Base-by-base conservation (phyloP, 441 rosid genomes). In the California macrophylla region DNA sequence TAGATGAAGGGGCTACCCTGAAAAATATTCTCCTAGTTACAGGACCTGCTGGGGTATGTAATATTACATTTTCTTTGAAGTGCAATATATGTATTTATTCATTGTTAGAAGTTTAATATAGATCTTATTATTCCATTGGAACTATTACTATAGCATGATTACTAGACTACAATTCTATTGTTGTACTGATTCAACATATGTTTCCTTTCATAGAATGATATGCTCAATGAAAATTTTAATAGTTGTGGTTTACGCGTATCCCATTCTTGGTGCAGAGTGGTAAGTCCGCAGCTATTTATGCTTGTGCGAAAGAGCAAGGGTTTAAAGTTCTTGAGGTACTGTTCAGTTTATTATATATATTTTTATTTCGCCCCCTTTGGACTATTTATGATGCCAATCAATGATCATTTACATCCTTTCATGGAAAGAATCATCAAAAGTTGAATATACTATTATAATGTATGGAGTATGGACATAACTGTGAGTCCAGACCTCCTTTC, bases 281-380 rank as follows among this genome's bases (percentile, higher is more conserved):
- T 79, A 94, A 94, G 78, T 90, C 98, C 72, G 91, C 98, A 38
- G 94, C 96, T 71, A 76, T 94, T 70, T 86, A 83, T 66, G 97
- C 98, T 69, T 94, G 98, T 76, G 99, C 98, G 0, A 86, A 81
- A 82, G 98, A 92, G 78, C 91, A 92, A 72, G 97, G 96, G 29
- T 93, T 84, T 68, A 84, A 84, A 88, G 80, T 93, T 69, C 80
- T 91, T 58, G 98, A 93, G 97, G 98, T 93, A 76, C 77, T 70
- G 32, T 68, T 77, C 9, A 71, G 65, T 30, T 74, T 71, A 62
- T 45, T 38, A 71, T 64, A 52, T 73, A 32, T 66, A 62, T 58
- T 71, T 10, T 73, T 67, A 24, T 12, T 75, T 25, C 29, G 45
- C 42, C 50, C 28, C 7, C 20, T 75, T 72, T 66, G 2, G 36